These are phyloP conservation scores for Colletotrichum sp. DNA, from an alignment of 2,329 filamentous ascomycete genomes.

Conservation along the genomic window DNA sequence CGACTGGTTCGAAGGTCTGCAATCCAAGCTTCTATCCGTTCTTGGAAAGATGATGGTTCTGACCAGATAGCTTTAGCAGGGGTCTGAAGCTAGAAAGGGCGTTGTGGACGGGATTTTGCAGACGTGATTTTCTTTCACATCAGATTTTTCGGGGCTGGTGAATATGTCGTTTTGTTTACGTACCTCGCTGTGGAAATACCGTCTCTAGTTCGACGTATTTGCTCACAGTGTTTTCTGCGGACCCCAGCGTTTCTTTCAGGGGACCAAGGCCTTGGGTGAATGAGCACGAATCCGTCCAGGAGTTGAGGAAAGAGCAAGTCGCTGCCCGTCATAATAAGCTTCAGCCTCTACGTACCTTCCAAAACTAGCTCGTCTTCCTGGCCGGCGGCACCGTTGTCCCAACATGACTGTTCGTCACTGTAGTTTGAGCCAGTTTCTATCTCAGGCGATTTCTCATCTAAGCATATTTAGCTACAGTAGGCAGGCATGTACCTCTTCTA, in stretches of 20 bases:
- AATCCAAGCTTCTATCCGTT: slow-evolving; percentile 16
- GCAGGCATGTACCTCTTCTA: neutral
- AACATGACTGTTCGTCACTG: neutral
- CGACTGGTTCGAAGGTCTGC: neutral
- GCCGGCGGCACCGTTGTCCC: neutral
- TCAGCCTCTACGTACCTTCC: neutral
- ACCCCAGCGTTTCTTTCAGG: neutral
- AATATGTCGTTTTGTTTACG: neutral
- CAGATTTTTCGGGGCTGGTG: neutral
- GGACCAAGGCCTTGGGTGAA: neutral
- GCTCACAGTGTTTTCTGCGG: neutral
- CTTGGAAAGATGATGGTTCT: neutral
- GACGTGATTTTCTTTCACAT: neutral
- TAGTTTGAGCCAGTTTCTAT: neutral
- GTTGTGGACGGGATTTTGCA: neutral
- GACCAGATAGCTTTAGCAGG: neutral
- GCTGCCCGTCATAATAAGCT: neutral
- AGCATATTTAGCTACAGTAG: neutral
- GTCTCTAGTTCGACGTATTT: neutral
- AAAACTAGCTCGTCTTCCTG: neutral
- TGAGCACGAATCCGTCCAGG: neutral
- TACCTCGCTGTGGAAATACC: slow-evolving; percentile 7
- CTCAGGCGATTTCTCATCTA: neutral
- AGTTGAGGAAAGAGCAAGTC: neutral
- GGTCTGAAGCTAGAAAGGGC: neutral